phyloP scores from a whole-genome alignment of 2,329 filamentous ascomycete species.

The Calcarisporium arbuscula region DNA sequence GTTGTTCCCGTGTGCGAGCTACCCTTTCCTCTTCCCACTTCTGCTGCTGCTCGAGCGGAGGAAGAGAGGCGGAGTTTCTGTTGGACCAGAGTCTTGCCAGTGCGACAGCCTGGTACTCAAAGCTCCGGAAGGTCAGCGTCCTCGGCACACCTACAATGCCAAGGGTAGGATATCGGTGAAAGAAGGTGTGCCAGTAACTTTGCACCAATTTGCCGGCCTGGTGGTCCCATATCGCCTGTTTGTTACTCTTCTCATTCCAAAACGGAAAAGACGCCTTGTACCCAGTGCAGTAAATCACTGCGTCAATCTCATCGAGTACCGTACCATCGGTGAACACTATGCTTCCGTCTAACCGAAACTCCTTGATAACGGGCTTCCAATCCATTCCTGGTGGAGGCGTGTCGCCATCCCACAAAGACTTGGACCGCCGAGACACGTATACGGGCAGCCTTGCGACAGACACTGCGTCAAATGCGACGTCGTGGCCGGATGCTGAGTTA shows the following conservation, averaged over 20 bases:
- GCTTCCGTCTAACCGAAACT: constrained; percentile 34
- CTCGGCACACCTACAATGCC: constrained; percentile 46
- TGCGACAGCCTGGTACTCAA: constrained; percentile 51
- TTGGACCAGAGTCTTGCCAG: constrained; percentile 42
- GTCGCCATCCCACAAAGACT: constrained; percentile 43
- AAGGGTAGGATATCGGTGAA: constrained; percentile 39
- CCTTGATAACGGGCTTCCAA: constrained; percentile 47
- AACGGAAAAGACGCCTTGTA: constrained; percentile 38
- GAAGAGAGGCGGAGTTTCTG: constrained; percentile 32
- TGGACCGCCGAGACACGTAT: constrained; percentile 44
- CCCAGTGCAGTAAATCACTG: constrained; percentile 36
- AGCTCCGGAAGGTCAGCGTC: constrained; percentile 45
- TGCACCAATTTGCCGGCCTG: constrained; percentile 32
- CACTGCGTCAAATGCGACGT: constrained; percentile 31
- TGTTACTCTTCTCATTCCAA: constrained; percentile 41
- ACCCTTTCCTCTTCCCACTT: constrained; percentile 40
- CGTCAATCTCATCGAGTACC: constrained; percentile 28
- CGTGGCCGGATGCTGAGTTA: constrained; percentile 38
- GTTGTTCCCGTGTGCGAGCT: constrained; percentile 19
- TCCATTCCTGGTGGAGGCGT: constrained; percentile 38
- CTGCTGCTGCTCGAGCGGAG: constrained; percentile 29
- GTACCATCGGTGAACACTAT: constrained; percentile 36
- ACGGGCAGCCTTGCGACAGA: constrained; percentile 34
- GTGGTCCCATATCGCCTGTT: constrained; percentile 45
- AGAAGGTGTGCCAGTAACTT: constrained; percentile 48